Evolutionary conservation across 169 alveolate species (phyloP), one percentile per base, ranked within the genome.

Genomic region (Ophryocystis elektroscirrha): DNA sequence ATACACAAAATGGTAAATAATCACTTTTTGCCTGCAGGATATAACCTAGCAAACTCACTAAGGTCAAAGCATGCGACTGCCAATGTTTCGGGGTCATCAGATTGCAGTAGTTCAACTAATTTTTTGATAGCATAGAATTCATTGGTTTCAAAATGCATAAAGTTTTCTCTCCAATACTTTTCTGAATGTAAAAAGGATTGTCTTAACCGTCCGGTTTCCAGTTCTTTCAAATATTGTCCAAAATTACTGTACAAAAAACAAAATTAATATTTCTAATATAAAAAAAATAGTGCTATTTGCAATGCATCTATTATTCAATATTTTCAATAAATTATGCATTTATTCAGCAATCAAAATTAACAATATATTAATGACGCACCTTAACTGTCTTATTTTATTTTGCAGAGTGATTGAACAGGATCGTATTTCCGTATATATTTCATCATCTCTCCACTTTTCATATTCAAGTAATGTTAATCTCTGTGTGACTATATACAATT

Each of bases 21-120:
- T 32, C 63, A 45, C 48, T 65, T 61, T 7, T 67, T 68, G 16
- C 78, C 78, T 29, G 67, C 66, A 7, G 78, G 78, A 39, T 69
- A 64, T 20, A 69, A 51, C 39, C 78, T 53, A 15, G 78, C 78
- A 53, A 69, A 69, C 52, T 69, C 78, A 22, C 78, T 74, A 20
- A 69, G 52, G 53, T 69, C 78, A 54, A 61, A 63, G 27, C 72
- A 69, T 30, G 78, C 78, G 22, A 69, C 64, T 15, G 69, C 62
- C 15, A 51, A 38, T 29, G 69, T 61, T 12, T 45, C 36, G 27
- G 60, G 58, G 35, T 61, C 69, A 15, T 51, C 69, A 41, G 19
- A 25, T 12, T 53, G 43, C 50, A 56, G 19, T 28, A 61, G 28
- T 23, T 51, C 59, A 12, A 37, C 56, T n/a, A 61, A 53, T 22